Base-by-base conservation (phyloP, 176 grass and related monocot genomes). In the Avena eriantha region DNA sequence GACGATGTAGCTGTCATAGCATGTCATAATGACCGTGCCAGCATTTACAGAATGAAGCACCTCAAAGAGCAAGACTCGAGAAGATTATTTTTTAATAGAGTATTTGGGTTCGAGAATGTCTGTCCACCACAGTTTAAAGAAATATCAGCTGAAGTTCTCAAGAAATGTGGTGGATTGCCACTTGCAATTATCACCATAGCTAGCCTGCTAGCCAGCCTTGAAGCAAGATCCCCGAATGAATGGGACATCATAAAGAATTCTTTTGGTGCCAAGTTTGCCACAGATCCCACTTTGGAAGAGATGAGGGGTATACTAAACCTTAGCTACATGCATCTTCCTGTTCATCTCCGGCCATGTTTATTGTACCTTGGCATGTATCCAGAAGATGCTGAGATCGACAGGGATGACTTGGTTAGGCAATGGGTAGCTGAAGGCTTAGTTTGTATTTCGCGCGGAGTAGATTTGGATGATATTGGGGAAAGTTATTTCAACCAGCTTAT, bases 241-340 rank as follows among this genome's bases (percentile, higher is more conserved):
- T 59, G 56, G 56, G 21, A 59, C 0, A 22, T 2, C 2, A 59
- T 59, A 59, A 22, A 22, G 56, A 59, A 60, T 60, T 11, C 58
- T 60, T 2, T 60, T 12, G 7, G 58, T 60, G 0, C 58, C 10
- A 60, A 60, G 3, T 10, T 1, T 60, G 1, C n/a, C n/a, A 60
- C n/a, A 60, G 0, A 60, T 0, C 9, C n/a, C n/a, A 60, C 58
- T 0, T 60, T 60, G 58, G 58, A 60, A 23, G 58, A 23, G 9
- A 23, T 60, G 58, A 60, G 58, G n/a, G n/a, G n/a, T 60, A 60
- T 60, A 60, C 10, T 60, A 60, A 60, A 60, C n/a, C 58, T 60
- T 4, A 60, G 56, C 8, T 59, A 59, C 8, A 59, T 59, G 0
- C 56, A 59, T 59, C 56, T 59, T 59, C 58, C 58, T 60, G 0